Percentiles rank a stretch among this genome's conserved stretches.
Conservation (phyloP, 306 rosid species). For the Quercus glauca region DNA sequence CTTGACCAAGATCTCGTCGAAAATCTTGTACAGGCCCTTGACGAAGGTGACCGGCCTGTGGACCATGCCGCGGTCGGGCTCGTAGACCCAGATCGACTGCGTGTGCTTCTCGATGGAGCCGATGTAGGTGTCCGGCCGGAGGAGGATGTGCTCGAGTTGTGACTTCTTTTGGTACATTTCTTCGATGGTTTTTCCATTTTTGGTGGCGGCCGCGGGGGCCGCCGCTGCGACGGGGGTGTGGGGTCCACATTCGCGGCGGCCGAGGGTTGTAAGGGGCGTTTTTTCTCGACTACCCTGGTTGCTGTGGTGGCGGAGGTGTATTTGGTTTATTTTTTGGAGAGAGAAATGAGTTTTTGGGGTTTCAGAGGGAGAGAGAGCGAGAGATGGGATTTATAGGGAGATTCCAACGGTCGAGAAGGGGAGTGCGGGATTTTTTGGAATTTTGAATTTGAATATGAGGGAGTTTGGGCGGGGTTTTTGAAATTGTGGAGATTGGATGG, state of each 20-base stretch:
- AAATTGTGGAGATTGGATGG: slow-evolving; percentile 22
- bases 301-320: background rate
- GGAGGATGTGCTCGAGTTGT: slow-evolving; percentile 95
- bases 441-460: slow-evolving; percentile 6
- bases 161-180: slow-evolving; percentile 88
- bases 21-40: slow-evolving; percentile 91
- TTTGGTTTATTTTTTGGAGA: background rate
- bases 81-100: slow-evolving; percentile 77
- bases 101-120: slow-evolving; percentile 93
- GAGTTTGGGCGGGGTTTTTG: slow-evolving; percentile 35
- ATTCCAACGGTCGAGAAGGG: slow-evolving; percentile 32
- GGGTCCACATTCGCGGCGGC: slow-evolving; percentile 53
- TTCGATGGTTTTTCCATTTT: slow-evolving; percentile 54
- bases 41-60: slow-evolving; percentile 68
- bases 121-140: slow-evolving; percentile 91
- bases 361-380: slow-evolving; percentile 6
- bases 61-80: slow-evolving; percentile 56
- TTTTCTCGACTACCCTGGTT: slow-evolving; percentile 55
- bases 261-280: slow-evolving; percentile 68
- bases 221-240: background rate
- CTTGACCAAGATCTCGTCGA: slow-evolving; percentile 92
- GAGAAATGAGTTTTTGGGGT: slow-evolving; percentile 22
- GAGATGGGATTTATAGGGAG: background rate
- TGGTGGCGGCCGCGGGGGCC: background rate
- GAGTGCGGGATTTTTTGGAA: slow-evolving; percentile 9